phyloP scores from a whole-genome alignment of 495 filamentous ascomycete species.

The Neurospora sp. region DNA sequence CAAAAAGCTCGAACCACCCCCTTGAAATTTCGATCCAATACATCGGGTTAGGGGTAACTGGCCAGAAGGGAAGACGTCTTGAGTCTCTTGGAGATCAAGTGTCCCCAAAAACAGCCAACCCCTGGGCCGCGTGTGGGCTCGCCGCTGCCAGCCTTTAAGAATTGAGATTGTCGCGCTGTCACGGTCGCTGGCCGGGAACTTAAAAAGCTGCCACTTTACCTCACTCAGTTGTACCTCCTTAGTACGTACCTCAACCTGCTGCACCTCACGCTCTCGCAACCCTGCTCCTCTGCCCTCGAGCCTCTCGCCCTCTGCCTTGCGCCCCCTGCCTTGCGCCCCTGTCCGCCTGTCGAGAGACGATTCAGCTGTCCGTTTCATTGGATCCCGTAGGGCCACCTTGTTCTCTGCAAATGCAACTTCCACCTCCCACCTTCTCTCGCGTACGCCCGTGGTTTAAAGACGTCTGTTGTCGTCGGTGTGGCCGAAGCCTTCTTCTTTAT shows the following conservation, averaged over 20 bases:
- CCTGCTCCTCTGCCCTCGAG: neutral
- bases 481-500: neutral
- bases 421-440: neutral
- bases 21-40: neutral
- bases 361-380: neutral
- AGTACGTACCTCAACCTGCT: neutral
- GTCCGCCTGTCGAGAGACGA: neutral
- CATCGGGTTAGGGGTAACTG: neutral
- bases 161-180: neutral
- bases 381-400: neutral
- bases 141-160: neutral
- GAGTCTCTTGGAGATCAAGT: neutral
- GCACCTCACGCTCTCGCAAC: neutral
- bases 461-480: neutral
- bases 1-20: neutral
- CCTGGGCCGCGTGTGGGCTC: neutral
- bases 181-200: neutral
- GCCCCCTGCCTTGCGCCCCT: neutral
- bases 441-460: neutral
- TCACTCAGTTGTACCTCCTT: neutral
- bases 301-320: neutral
- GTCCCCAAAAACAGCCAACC: neutral
- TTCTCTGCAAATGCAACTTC: neutral
- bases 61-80: neutral
- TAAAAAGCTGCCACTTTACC: neutral